These are phyloP conservation scores for Fraxinus sp. DNA, from an alignment of 305 asterid species.

Conservation along the genomic window DNA sequence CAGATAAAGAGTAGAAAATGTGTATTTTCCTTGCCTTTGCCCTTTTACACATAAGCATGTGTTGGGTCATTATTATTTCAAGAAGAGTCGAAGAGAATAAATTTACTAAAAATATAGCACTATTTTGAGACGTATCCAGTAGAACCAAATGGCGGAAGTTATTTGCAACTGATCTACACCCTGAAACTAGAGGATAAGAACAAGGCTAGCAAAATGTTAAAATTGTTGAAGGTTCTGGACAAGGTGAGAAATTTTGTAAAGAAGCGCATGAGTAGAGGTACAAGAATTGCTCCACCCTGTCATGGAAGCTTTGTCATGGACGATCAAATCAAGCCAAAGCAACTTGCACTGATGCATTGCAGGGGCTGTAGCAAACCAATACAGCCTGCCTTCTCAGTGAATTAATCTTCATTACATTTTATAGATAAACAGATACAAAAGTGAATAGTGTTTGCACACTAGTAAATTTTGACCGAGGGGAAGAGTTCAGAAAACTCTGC, in stretches of 20 bases:
- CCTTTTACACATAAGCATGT: neutral
- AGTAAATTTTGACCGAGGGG: neutral
- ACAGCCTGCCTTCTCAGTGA: neutral
- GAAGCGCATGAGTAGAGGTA: neutral
- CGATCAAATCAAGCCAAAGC: neutral
- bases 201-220: neutral
- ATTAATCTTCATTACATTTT: neutral
- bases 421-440: constrained; percentile 8
- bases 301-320: neutral
- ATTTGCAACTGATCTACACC: neutral
- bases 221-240: neutral
- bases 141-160: neutral
- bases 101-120: neutral
- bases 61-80: neutral
- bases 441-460: constrained; percentile 11
- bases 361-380: neutral
- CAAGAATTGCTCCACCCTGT: neutral
- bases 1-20: neutral
- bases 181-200: neutral
- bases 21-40: neutral
- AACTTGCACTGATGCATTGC: neutral
- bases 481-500: constrained; percentile 8
- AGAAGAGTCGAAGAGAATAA: neutral
- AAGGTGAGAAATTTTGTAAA: neutral
- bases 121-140: neutral